Evolutionary conservation across 192 early-diverging fungal species (phyloP), one percentile per base, ranked within the genome.

Genomic region (Entomortierella chlamydospora): DNA sequence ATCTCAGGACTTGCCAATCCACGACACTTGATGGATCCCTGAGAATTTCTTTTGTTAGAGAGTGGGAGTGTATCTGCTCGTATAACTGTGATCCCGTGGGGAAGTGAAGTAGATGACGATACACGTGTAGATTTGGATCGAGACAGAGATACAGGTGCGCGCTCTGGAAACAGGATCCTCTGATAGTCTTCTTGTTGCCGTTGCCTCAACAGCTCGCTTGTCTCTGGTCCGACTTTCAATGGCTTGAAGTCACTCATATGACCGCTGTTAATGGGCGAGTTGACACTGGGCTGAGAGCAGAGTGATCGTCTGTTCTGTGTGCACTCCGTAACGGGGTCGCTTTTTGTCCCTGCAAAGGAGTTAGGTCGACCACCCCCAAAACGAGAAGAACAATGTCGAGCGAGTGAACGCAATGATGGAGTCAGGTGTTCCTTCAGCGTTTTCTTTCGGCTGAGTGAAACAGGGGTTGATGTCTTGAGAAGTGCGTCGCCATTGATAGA

Each of bases 161-260:
- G 22, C 15, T n/a, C 23, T 31, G 51, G 23, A 2, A 42, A 50
- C 30, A n/a, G 63, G 11, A 7, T 33, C 50, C 17, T 15, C 12
- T 49, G 64, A 18, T 45, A 56, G 11, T 50, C 29, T 20, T 52
- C 20, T 29, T 61, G 57, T 9, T 56, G 52, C 23, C 50, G 31
- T 17, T 65, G 26, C 45, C 42, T 58, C 25, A 53, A 26, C 25
- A 60, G 58, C 43, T 74, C 72, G 22, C 12, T 64, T 23, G 64
- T 67, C 43, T 66, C 76, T 20, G 76, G 76, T 45, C 76, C 76
- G 2, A 49, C 26, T 30, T 51, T 43, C 17, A 79, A 50, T 20
- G 68, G 76, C 20, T 64, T 70, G 51, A 79, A 79, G 26, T 79
- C 76, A 15, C 50, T 22, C 68, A 79, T 59, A 22, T 70, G 76